A percentile compares a stretch with the other conserved stretches of the same genome.
These are phyloP conservation scores for Bipolaris zeicola DNA, from an alignment of 2,329 filamentous ascomycete species.

Conservation along the genomic window DNA sequence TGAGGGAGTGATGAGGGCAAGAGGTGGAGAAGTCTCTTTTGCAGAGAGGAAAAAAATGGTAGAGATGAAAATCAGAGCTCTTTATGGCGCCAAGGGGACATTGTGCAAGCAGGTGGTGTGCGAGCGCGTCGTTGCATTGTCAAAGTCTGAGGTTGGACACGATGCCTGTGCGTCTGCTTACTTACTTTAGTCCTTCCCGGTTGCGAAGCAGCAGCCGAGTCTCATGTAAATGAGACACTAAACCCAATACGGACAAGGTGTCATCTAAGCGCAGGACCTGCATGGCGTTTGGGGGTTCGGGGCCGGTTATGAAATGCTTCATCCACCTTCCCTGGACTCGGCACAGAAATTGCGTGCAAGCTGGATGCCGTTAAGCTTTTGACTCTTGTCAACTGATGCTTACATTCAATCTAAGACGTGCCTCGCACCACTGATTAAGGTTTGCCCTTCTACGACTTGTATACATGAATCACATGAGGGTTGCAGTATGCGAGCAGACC, in stretches of 20 bases:
- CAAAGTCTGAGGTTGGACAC: background rate
- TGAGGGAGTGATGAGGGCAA: background rate
- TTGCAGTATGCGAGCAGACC: conserved; percentile 56
- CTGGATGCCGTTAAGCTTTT: conserved; percentile 2
- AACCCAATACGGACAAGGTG: conserved; percentile 2
- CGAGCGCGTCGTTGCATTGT: background rate
- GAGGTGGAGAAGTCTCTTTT: too few species aligned
- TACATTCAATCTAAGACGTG: conserved; percentile 1
- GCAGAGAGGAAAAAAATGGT: too few species aligned
- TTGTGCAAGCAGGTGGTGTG: background rate
- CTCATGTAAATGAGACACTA: conserved; percentile 5
- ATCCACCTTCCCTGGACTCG: conserved; percentile 1
- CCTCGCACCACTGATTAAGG: background rate
- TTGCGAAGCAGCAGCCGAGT: conserved; percentile 8
- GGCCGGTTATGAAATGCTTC: conserved; percentile 5
- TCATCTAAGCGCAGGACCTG: background rate
- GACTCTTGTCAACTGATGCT: conserved; percentile 3
- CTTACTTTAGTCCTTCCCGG: background rate
- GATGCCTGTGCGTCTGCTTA: background rate
- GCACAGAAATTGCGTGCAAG: background rate
- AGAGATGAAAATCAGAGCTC: too few species aligned
- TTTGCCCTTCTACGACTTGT: conserved; percentile 41
- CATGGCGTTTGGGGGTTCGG: background rate
- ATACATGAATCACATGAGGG: conserved; percentile 54
- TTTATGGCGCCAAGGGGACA: too few species aligned